Evolutionary conservation across 441 rosid genomes (phyloP).

Genomic region (Corymbia citriodora): DNA sequence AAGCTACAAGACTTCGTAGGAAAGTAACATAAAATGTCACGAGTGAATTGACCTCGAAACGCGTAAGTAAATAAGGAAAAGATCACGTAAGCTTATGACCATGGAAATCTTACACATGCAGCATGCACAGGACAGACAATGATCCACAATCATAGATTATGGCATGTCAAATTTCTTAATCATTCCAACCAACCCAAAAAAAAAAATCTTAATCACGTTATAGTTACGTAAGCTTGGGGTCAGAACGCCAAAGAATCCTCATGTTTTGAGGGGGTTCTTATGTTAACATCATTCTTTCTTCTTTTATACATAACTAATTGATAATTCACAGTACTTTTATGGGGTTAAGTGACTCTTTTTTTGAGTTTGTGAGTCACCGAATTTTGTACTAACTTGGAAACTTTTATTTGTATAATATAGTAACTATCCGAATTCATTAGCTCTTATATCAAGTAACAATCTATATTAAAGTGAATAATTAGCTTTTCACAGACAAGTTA

Average conservation of each 20-base stretch:
- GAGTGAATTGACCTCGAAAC: not conserved
- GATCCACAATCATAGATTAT: not conserved
- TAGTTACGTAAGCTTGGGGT: not conserved
- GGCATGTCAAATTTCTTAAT: not conserved
- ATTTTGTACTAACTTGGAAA: not conserved
- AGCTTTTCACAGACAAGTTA: not conserved
- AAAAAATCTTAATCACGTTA: not conserved
- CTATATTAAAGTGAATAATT: not conserved
- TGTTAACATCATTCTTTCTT: not conserved
- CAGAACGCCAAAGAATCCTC: not conserved
- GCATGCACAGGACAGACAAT: not conserved
- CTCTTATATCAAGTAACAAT: not conserved
- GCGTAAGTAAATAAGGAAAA: not conserved
- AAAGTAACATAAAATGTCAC: accelerated
- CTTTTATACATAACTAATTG: not conserved
- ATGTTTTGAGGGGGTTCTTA: not conserved
- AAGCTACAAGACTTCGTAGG: not conserved
- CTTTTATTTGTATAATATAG: not conserved
- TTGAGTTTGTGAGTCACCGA: not conserved
- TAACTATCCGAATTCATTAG: not conserved
- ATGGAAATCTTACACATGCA: not conserved
- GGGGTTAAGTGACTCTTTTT: not conserved
- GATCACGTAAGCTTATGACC: not conserved
- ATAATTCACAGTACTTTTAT: not conserved
- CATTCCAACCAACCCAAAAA: not conserved